Percentiles rank a stretch among this genome's conserved stretches.
phyloP scores from a whole-genome alignment of 2,329 filamentous ascomycete species.

The Colletotrichum nymphaeae region DNA sequence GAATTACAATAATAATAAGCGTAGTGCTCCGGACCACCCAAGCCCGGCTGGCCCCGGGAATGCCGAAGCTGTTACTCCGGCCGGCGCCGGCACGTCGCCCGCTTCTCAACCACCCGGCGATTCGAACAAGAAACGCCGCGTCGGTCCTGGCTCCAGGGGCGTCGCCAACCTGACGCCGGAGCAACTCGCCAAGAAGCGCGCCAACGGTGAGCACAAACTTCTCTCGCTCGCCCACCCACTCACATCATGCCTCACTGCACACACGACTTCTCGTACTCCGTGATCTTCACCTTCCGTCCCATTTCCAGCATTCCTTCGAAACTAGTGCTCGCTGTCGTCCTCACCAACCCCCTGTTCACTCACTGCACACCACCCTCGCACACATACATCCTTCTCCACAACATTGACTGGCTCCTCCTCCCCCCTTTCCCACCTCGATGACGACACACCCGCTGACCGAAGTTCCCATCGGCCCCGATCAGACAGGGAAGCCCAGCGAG shows the following conservation, averaged over 20 bases:
- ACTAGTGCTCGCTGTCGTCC: not conserved
- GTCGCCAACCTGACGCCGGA: conserved; percentile 77
- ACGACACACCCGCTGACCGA: conserved; percentile 9
- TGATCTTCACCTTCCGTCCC: not conserved
- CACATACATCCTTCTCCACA: not conserved
- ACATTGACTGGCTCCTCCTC: not conserved
- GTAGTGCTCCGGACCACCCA: conserved; percentile 21
- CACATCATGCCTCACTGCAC: not conserved
- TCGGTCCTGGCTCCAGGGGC: conserved; percentile 57
- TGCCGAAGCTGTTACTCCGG: conserved; percentile 12
- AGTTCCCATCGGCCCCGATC: conserved; percentile 40
- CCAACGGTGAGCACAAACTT: conserved; percentile 59
- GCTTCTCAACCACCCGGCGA: conserved; percentile 30
- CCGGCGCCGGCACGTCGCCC: conserved; percentile 16
- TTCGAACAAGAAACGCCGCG: conserved; percentile 57
- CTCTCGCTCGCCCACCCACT: not conserved
- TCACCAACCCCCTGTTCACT: not conserved
- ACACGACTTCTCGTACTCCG: conserved; percentile 41
- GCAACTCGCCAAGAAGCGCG: conserved; percentile 76
- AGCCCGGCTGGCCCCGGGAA: conserved; percentile 26
- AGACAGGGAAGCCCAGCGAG: conserved; percentile 87
- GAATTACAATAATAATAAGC: conserved; percentile 27
- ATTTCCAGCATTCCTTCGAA: not conserved
- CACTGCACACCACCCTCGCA: not conserved
- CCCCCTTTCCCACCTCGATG: not conserved